Conservation (phyloP, 176 grass and related monocot genomes). For the Otatea glauca region DNA sequence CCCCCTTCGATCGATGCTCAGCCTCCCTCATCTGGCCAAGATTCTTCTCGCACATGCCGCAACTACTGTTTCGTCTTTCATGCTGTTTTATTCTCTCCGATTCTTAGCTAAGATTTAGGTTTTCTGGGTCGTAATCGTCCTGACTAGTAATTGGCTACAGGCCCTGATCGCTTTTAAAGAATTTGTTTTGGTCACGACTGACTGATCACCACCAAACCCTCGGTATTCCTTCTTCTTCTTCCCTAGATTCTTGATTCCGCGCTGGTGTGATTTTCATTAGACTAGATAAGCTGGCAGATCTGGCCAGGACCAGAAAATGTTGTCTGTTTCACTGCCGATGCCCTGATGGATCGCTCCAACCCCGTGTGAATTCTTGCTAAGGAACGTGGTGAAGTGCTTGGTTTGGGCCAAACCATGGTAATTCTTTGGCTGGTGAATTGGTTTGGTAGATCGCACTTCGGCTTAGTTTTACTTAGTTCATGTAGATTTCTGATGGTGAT, state of each 20-base stretch:
- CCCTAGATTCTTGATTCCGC: not conserved
- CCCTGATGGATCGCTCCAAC: not conserved
- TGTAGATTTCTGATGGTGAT: not conserved
- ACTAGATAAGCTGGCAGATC: constrained; percentile 22
- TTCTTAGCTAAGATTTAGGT: not conserved
- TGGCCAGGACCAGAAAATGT: not conserved
- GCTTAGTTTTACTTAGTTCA: not conserved
- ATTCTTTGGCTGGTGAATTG: not conserved
- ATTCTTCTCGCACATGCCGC: not conserved
- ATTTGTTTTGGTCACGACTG: not conserved
- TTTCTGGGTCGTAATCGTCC: not conserved
- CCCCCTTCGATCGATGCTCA: not conserved
- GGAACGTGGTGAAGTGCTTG: not conserved
- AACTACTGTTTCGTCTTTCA: not conserved
- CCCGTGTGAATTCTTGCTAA: not conserved
- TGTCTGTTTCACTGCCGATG: not conserved
- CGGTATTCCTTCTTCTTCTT: not conserved
- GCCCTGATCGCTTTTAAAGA: not conserved
- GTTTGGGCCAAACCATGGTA: not conserved
- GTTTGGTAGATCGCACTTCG: not conserved
- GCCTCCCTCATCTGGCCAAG: not conserved
- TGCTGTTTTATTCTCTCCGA: not conserved
- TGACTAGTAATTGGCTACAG: too few species aligned
- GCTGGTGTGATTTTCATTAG: not conserved
- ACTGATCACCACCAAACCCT: not conserved